Percentiles rank a stretch among this genome's conserved stretches.
Conservation (phyloP, 768 basidiomycete genomes). For the Tricholoma furcatifolium region DNA sequence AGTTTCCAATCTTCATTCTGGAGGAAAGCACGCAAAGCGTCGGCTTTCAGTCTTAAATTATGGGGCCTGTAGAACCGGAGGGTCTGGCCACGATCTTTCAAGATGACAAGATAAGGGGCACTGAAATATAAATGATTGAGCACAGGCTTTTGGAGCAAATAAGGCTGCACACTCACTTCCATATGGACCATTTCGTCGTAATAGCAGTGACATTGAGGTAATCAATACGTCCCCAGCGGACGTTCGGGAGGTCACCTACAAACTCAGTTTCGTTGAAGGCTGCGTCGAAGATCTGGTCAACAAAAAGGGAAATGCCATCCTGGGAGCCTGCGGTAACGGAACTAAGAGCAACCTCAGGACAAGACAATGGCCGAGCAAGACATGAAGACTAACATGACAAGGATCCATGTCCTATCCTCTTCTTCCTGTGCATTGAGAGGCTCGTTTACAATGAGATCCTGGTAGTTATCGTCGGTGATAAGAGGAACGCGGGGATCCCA, state of each 20-base stretch:
- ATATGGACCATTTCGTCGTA: conserved; percentile 84
- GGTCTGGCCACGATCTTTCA: conserved; percentile 68
- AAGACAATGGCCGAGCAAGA: conserved; percentile 5
- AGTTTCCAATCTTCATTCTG: conserved; percentile 59
- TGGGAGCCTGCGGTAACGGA: conserved; percentile 56
- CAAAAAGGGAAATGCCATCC: conserved; percentile 65
- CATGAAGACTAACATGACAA: conserved; percentile 56
- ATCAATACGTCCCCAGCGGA: conserved; percentile 85
- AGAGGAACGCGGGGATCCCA: conserved; percentile 79
- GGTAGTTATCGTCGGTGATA: conserved; percentile 81
- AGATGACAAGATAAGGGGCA: conserved; percentile 72
- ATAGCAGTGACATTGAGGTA: conserved; percentile 81
- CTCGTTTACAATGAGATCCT: conserved; percentile 72
- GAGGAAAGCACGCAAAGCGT: conserved; percentile 65
- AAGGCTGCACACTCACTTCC: conserved; percentile 72
- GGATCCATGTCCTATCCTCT: conserved; percentile 69
- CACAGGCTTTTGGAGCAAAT: neutral
- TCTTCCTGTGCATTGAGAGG: conserved; percentile 61
- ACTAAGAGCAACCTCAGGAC: conserved; percentile 30
- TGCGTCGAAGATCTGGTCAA: conserved; percentile 74
- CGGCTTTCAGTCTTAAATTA: conserved; percentile 57
- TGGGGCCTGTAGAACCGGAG: conserved; percentile 80
- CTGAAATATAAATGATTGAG: conserved; percentile 35
- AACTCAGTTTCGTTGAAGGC: conserved; percentile 64
- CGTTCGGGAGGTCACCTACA: conserved; percentile 61